A percentile compares a stretch with the other conserved stretches of the same genome.
Conservation (phyloP, 2,329 filamentous ascomycete species). For the Ascochyta rabiei region DNA sequence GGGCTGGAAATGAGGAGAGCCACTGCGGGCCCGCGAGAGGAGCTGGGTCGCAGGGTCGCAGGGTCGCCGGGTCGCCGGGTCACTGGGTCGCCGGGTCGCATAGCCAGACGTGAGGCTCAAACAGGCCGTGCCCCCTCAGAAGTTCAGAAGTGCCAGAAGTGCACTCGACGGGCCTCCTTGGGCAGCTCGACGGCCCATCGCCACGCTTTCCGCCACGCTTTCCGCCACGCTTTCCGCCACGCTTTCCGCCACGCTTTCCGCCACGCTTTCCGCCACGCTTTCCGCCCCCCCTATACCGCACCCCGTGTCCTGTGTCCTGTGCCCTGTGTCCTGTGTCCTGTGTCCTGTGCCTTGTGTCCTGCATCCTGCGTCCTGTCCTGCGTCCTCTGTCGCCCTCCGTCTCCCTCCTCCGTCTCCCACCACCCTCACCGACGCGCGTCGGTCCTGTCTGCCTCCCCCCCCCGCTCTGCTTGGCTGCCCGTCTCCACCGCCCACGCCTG, state of each 20-base stretch:
- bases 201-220: slow-evolving; percentile 25
- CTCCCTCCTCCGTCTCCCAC: neutral
- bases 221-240: slow-evolving; percentile 9
- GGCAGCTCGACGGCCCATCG: slow-evolving; percentile 29
- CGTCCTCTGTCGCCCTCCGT: neutral
- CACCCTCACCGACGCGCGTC: neutral
- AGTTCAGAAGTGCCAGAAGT: too few species aligned
- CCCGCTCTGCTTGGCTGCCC: neutral
- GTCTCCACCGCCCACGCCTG: slow-evolving; percentile 2
- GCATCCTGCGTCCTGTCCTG: too few species aligned
- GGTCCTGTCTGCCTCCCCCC: neutral
- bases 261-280: slow-evolving; percentile 25
- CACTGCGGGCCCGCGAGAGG: neutral
- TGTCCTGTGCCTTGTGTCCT: too few species aligned
- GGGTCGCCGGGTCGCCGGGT: neutral
- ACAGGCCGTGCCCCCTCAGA: slow-evolving; percentile 27
- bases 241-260: too few species aligned
- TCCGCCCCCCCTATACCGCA: slow-evolving; percentile 15
- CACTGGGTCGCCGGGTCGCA: neutral
- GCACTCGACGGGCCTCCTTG: slow-evolving; percentile 17
- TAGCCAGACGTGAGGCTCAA: slow-evolving; percentile 11
- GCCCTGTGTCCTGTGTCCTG: slow-evolving; percentile 11
- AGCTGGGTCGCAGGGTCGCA: neutral
- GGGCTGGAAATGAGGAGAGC: slow-evolving; percentile 27
- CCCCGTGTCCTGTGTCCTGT: neutral